Base-by-base conservation (phyloP, 495 filamentous ascomycete genomes). In the Aspergillus nanangensis region DNA sequence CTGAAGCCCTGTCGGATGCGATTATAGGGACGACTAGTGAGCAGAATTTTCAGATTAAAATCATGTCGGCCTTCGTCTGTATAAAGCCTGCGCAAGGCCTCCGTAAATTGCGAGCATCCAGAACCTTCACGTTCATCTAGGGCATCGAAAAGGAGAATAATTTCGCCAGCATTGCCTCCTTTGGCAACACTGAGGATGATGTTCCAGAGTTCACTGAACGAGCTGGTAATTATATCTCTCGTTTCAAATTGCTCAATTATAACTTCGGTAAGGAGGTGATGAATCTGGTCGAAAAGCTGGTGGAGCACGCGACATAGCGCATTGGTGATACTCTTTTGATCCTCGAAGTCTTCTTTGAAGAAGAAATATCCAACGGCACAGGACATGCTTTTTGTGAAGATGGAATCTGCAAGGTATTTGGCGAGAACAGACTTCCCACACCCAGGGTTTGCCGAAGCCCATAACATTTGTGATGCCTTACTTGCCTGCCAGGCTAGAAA, bases 351-450 rank as follows among this genome's bases (percentile, higher is more conserved):
- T 27, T 79, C 75, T 41, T 80, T 80, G 60, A 83, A 80, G 53
- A 81, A 81, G 59, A 80, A 82, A 52, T 75, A 79, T 42, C 74
- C 77, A 13, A 60, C 47, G 1, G 48, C 51, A 3, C 20, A 14
- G 13, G 20, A 20, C 9, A 17, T 36, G 3, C n/a, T 14, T 15
- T 19, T 23, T 8, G 41, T 25, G 5, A 53, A 40, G 2, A 59
- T 48, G 7, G 60, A 22, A 37, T 81, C 69, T 3, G 75, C 44
- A 1, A 81, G 50, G 23, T 66, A 62, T 42, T 58, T 74, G 5
- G 72, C 57, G 22, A 78, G 44, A 5, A 77, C 76, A 3, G 77
- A 77, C 51, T 80, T 81, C 5, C 78, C 77, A 51, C 74, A 79
- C 5, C 77, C 76, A 5, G 77, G 76, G 40, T 78, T 67, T 20